Conservation (phyloP, 805 yeast species). For the Saccharomycopsis guyanensis region DNA sequence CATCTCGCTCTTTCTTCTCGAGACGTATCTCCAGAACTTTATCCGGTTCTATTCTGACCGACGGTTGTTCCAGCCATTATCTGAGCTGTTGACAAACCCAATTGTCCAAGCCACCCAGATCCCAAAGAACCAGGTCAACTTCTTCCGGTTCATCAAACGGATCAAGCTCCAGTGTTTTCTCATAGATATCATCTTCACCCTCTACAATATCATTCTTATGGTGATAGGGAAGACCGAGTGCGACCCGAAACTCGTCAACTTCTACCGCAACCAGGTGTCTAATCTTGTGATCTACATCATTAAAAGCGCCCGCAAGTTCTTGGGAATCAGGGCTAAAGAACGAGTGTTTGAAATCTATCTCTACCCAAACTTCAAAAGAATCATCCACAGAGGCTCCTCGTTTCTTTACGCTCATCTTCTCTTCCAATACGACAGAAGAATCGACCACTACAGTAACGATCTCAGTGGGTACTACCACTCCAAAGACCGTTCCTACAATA, state of each 20-base stretch:
- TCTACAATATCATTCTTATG: constrained; percentile 15
- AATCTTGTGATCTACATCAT: constrained; percentile 18
- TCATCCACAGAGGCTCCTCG: constrained; percentile 10
- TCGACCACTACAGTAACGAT: constrained; percentile 7
- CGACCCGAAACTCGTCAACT: constrained; percentile 10
- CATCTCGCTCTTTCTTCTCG: constrained; percentile 12
- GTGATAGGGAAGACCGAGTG: constrained; percentile 6
- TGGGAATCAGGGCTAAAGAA: constrained; percentile 16
- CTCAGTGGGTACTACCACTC: constrained; percentile 5
- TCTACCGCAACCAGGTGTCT: constrained; percentile 17
- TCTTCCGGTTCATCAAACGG: constrained; percentile 15
- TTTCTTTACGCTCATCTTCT: constrained; percentile 17
- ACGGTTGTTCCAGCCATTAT: constrained; percentile 15
- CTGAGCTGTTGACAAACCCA: constrained; percentile 16
- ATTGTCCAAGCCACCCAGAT: constrained; percentile 18
- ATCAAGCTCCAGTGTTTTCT: constrained; percentile 16
- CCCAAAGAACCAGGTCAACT: constrained; percentile 16
- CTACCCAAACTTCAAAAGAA: constrained; percentile 14
- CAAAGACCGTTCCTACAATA: constrained; percentile 5
- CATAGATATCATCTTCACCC: constrained; percentile 18
- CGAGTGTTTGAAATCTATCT: constrained; percentile 14
- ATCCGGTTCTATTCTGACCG: constrained; percentile 10
- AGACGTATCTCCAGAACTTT: constrained; percentile 16
- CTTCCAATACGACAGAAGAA: constrained; percentile 6
- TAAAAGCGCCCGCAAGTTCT: constrained; percentile 7